Base-by-base conservation (phyloP, 371 early-diverging fungal species). In the Chytridium lagenaria region DNA sequence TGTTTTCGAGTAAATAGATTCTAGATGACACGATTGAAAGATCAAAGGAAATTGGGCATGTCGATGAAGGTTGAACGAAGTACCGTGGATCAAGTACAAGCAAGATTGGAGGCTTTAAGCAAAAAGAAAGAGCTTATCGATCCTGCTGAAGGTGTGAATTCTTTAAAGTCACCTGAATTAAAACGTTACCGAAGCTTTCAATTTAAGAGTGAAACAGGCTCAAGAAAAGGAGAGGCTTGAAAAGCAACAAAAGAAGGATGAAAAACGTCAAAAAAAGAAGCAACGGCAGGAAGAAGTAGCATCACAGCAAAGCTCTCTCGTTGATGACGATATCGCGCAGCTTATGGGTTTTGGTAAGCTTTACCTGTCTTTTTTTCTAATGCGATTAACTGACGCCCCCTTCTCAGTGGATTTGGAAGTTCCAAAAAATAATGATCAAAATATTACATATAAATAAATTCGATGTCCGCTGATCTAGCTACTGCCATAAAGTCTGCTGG, bases 11-110 rank as follows among this genome's bases (percentile, higher is more conserved):
- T n/a, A 39, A 52, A 33, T 26, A 12, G 19, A 34, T 26, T 12
- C 55, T 33, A n/a, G n/a, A n/a, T n/a, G n/a, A n/a, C n/a, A n/a
- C n/a, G 16, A 16, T 23, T 31, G 59, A 7, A 68, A 86, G 86
- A 93, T 81, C 88, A 90, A 71, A 83, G 83, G 55, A 86, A 86
- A 69, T 75, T 94, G 23, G 94, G 94, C 40, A 84, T 91, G 69
- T 86, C 91, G 0, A 90, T 91, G 85, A 92, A 91, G 68, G 93
- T 93, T 0, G 93, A 91, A 50, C 87, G 91, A 5, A 87, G 86
- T 59, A 79, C 82, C 0, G 78, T 68, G 12, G 85, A 82, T 33
- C 81, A 85, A 71, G 85, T 85, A 0, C 37, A 64, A 63, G 79
- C 78, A 15, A 52, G 76, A 37, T 52, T 85, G 23, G 83, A 70